Conservation (phyloP, 2,329 filamentous ascomycete species). For the Drechslera avenae region DNA sequence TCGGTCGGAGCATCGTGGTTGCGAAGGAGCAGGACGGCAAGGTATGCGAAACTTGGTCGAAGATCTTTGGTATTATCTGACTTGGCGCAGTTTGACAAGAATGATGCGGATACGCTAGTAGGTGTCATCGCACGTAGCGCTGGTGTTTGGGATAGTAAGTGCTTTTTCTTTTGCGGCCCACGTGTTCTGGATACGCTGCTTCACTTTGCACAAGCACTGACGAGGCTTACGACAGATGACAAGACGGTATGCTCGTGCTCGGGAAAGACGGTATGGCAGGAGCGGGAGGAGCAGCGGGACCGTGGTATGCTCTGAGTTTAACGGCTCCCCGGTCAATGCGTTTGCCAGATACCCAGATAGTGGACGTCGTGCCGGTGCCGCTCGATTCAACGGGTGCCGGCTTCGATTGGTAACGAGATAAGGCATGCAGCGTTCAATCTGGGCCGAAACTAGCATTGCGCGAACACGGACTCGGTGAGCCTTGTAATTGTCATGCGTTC, state of each 20-base stretch:
- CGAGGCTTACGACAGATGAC: slow-evolving; percentile 60
- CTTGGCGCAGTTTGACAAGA: slow-evolving; percentile 48
- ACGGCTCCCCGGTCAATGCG: too few species aligned
- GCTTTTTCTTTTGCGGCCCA: slow-evolving; percentile 2
- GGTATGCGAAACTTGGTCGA: slow-evolving; percentile 16
- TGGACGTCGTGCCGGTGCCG: slow-evolving; percentile 25
- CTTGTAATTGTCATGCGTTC: slow-evolving; percentile 41
- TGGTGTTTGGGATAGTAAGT: slow-evolving; percentile 81
- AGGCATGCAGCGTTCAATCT: slow-evolving; percentile 33
- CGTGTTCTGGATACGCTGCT: background rate
- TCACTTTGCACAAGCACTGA: background rate
- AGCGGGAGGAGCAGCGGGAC: slow-evolving; percentile 84
- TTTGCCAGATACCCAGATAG: slow-evolving; percentile 18
- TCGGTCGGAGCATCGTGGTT: slow-evolving; percentile 89
- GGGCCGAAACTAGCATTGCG: slow-evolving; percentile 43
- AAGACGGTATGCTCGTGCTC: slow-evolving; percentile 98
- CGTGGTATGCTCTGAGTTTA: slow-evolving; percentile 81
- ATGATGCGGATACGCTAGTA: slow-evolving; percentile 84
- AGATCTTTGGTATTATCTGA: slow-evolving; percentile 52
- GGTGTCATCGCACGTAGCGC: slow-evolving; percentile 95
- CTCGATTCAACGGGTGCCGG: slow-evolving; percentile 19
- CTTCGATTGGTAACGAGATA: slow-evolving; percentile 17
- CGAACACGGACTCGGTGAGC: slow-evolving; percentile 37
- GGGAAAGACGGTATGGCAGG: slow-evolving; percentile 97
- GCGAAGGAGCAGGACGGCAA: slow-evolving; percentile 68